phyloP scores from a whole-genome alignment of 1,284 basidiomycete genomes.

The Puccinia brachypodii region DNA sequence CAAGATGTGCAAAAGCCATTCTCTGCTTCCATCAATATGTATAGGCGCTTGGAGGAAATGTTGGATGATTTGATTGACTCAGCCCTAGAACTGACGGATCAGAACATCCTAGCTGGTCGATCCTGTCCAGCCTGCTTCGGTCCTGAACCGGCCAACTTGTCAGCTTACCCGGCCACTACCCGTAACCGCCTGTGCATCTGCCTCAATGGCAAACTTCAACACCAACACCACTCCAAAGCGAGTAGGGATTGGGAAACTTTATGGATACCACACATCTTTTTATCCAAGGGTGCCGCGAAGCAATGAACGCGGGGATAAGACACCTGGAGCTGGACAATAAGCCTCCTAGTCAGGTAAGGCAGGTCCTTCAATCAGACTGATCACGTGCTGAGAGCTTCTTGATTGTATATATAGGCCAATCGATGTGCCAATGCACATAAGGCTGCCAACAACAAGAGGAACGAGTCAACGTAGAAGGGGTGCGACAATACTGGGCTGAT shows the following conservation, averaged over 20 bases:
- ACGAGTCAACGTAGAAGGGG: neutral
- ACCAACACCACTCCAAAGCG: neutral
- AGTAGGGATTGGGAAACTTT: neutral
- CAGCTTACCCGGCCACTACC: neutral
- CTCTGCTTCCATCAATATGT: neutral
- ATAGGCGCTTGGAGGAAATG: neutral
- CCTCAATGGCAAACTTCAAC: constrained; percentile 12
- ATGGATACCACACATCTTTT: neutral
- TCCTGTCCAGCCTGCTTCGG: neutral
- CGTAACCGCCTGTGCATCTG: neutral
- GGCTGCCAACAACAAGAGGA: constrained; percentile 3
- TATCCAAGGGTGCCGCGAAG: neutral
- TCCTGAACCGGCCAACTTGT: neutral
- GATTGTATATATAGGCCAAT: neutral
- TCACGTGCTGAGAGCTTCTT: neutral
- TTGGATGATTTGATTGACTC: neutral
- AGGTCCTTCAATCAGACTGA: neutral
- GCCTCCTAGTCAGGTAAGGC: neutral
- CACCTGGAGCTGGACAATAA: neutral
- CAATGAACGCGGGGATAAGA: neutral
- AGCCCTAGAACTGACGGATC: neutral
- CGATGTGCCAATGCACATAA: constrained; percentile 2
- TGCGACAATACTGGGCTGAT: constrained; percentile 16
- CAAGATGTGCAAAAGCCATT: neutral
- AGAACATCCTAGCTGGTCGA: neutral